Evolutionary conservation across 306 rosid species (phyloP), one percentile per base, ranked within the genome.

Genomic region (Urtica urens): DNA sequence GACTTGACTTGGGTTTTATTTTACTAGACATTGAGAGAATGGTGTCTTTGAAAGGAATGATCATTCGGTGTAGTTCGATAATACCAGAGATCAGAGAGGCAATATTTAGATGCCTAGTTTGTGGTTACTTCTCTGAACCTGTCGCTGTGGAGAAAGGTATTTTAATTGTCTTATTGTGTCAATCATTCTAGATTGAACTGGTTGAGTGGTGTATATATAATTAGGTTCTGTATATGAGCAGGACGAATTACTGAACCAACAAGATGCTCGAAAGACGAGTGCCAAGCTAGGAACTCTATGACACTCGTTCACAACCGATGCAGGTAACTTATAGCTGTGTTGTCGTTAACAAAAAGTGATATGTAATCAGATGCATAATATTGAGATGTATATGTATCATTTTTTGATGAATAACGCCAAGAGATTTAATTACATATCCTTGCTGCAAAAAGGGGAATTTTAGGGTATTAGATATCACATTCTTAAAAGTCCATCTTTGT

Each of bases 81-180:
- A 90, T 90, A 58, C 99, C 99, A 0, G 99, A 90, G 67, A 85
- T 90, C 14, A 71, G 94, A 74, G 95, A 90, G 70, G 99, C 92
- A n/a, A 60, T 81, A 73, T 90, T 90, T 58, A 73, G 99, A 70
- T 90, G 99, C 64, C 84, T 90, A 2, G 92, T 81, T 37, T 90
- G 99, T 65, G 95, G 99, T 33, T 81, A 64, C 58, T 85, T 74
- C 71, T 53, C 87, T 13, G 94, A 90, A 13, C 94, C 94, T 13
- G 59, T 81, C 64, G 59, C 83, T 1, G 84, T 85, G 10, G 95
- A 90, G 66, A 85, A 94, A 75, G 99, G 99, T 85, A 58, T 53
- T 37, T 41, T 16, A 7, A 19, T 40, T 29, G 12, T 10, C 30
- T 26, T 34, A 43, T 20, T 60, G 13, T 49, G 46, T 11, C 28